phyloP scores from a whole-genome alignment of 768 basidiomycete genomes.

The Boletus rubroflammeus region DNA sequence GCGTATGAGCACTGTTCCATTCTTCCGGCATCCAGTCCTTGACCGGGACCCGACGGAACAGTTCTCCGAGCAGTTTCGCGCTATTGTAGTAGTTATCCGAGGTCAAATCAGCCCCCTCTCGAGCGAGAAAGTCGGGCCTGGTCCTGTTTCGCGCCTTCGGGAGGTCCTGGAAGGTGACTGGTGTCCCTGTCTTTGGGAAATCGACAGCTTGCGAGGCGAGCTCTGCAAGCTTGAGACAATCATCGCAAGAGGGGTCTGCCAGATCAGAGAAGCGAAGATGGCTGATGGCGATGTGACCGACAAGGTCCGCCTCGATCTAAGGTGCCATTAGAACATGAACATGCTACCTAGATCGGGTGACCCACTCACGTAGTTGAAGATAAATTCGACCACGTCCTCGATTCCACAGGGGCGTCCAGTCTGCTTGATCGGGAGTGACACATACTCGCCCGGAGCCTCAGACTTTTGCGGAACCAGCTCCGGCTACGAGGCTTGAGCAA shows the following conservation, averaged over 20 bases:
- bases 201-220: conserved; percentile 47
- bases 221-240: conserved; percentile 42
- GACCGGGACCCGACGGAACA: conserved; percentile 44
- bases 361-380: conserved; percentile 43
- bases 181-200: conserved; percentile 43
- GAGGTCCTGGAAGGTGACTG: conserved; percentile 35
- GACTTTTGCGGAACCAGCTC: conserved; percentile 27
- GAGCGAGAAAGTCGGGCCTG: conserved; percentile 45
- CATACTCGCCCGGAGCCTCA: conserved; percentile 38
- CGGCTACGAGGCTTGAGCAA: conserved; percentile 19
- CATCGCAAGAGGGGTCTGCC: conserved; percentile 30
- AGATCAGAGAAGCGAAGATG: conserved; percentile 45
- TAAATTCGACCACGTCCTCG: conserved; percentile 44
- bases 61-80: conserved; percentile 38
- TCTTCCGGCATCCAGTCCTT: conserved; percentile 30
- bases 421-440: conserved; percentile 32
- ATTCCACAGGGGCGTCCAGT: conserved; percentile 35
- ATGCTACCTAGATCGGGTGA: not conserved
- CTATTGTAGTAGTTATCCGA: conserved; percentile 38
- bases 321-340: not conserved
- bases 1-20: conserved; percentile 14
- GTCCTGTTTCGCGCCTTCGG: conserved; percentile 26
- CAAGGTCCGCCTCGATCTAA: conserved; percentile 38
- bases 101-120: conserved; percentile 33
- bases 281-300: conserved; percentile 40